Evolutionary conservation across 257 asterid species (phyloP), one percentile per base, ranked within the genome.

Genomic region (Anisodus tanguticus): DNA sequence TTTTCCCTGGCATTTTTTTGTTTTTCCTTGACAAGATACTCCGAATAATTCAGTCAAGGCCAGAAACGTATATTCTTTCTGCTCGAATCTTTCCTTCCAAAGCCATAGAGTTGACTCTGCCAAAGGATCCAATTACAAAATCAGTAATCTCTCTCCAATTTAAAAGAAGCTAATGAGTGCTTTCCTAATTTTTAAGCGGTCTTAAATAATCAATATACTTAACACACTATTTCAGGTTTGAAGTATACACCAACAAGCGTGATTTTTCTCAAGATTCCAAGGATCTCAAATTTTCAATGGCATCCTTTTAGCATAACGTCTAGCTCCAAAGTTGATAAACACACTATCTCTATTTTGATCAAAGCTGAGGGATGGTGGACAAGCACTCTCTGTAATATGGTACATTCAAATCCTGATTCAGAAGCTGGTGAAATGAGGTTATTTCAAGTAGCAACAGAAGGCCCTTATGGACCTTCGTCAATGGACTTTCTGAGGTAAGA

Each of bases 391-490:
- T 90, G 82, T 81, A 82, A 83, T 80, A 87, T 89, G 47, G 82
- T 92, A 31, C 79, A 66, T 58, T 83, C 82, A 37, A 89, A 88
- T 59, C 81, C 76, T n/a, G 94, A 94, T 84, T 81, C 91, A 59
- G 98, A 95, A 88, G 86, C 88, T 62, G 90, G 88, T 88, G 92
- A 82, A 72, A 85, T 81, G 62, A 66, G 66, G 79, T 87, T 93
- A 77, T 87, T 93, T 85, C 93, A 91, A 10, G 80, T 93, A 31
- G 91, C 92, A 26, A 54, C 91, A 6, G 98, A 92, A 90, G 97
- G 98, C 78, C 98, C 98, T 54, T 95, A 95, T 35, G 97, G 97
- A n/a, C 97, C 98, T 69, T 84, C 90, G 84, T 88, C 98, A 35
- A 62, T 70, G 58, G 90, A 92, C 51, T 93, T 92, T 85, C 77